A percentile compares a stretch with the other conserved stretches of the same genome.
Evolutionary conservation across 2,329 filamentous ascomycete species (phyloP).

Genomic region (Hypoxylon sp.): DNA sequence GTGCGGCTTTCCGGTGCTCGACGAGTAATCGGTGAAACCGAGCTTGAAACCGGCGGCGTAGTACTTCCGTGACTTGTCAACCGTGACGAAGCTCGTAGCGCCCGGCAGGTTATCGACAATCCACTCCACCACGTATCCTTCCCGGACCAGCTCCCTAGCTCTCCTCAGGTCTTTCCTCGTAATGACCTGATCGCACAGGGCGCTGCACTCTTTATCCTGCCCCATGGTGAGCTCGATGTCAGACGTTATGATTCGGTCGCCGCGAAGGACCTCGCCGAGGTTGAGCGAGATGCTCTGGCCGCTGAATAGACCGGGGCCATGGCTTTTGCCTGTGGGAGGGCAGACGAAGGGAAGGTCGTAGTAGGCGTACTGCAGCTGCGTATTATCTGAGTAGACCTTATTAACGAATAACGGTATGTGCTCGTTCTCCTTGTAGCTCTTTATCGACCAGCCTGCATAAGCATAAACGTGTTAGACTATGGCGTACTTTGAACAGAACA

Average conservation of each 20-base stretch:
- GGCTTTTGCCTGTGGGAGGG: constrained; percentile 73
- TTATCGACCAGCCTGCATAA: constrained; percentile 76
- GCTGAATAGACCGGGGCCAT: constrained; percentile 73
- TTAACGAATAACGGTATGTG: constrained; percentile 87
- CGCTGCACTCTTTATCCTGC: constrained; percentile 74
- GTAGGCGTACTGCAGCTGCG: constrained; percentile 90
- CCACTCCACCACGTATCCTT: constrained; percentile 90
- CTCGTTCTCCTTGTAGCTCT: constrained; percentile 78
- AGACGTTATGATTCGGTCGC: constrained; percentile 84
- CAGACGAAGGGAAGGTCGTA: constrained; percentile 89
- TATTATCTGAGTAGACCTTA: constrained; percentile 90
- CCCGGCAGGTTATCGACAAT: constrained; percentile 92
- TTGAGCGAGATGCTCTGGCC: constrained; percentile 83
- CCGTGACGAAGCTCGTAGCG: constrained; percentile 86
- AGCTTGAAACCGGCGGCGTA: constrained; percentile 91
- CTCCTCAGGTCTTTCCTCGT: constrained; percentile 69
- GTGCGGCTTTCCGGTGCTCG: constrained; percentile 64
- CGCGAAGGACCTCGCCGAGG: constrained; percentile 84
- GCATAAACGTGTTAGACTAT: constrained; percentile 24
- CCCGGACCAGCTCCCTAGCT: constrained; percentile 74
- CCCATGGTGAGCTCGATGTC: constrained; percentile 84
- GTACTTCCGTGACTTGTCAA: constrained; percentile 85
- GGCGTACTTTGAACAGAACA: constrained; percentile 9
- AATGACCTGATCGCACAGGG: constrained; percentile 75
- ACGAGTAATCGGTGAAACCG: constrained; percentile 74